Evolutionary conservation across 148 eudicot genomes (phyloP).

Genomic region (Limonium bicolor): DNA sequence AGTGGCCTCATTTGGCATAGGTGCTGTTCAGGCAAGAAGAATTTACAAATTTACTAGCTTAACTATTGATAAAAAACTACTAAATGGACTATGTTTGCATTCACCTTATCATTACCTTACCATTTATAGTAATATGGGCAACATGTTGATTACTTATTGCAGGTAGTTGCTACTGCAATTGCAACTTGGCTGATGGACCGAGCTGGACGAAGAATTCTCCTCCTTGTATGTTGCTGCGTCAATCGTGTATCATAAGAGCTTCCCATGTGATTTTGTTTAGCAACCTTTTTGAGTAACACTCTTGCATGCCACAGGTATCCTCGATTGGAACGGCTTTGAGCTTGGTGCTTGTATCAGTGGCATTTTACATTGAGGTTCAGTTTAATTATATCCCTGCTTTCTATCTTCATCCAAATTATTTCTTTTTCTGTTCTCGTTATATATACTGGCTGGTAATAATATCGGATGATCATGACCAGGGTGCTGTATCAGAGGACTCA

Average conservation of each 20-base stretch:
- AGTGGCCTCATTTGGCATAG: constrained; percentile 70
- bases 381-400: too few relatives aligned
- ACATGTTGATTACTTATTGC: too few relatives aligned
- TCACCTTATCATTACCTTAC: too few relatives aligned
- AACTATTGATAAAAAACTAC: too few relatives aligned
- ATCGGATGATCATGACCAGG: constrained; percentile 17
- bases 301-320: constrained; percentile 2
- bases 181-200: constrained; percentile 73
- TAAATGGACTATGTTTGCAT: too few relatives aligned
- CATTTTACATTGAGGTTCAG: constrained; percentile 63
- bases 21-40: constrained; percentile 58
- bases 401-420: too few relatives aligned
- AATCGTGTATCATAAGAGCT: constrained; percentile 7
- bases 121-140: too few relatives aligned
- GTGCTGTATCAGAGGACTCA: constrained; percentile 24
- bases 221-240: constrained; percentile 28
- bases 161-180: constrained; percentile 74
- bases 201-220: constrained; percentile 71
- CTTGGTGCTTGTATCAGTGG: constrained; percentile 28
- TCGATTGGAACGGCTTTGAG: constrained; percentile 4
- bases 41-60: too few relatives aligned
- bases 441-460: not conserved
- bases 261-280: not conserved
- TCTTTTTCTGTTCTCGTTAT: not conserved
- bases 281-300: too few relatives aligned